A percentile compares a stretch with the other conserved stretches of the same genome.
These are phyloP conservation scores for Bertia moriformis DNA, from an alignment of 2,329 filamentous ascomycete species.

Conservation along the genomic window DNA sequence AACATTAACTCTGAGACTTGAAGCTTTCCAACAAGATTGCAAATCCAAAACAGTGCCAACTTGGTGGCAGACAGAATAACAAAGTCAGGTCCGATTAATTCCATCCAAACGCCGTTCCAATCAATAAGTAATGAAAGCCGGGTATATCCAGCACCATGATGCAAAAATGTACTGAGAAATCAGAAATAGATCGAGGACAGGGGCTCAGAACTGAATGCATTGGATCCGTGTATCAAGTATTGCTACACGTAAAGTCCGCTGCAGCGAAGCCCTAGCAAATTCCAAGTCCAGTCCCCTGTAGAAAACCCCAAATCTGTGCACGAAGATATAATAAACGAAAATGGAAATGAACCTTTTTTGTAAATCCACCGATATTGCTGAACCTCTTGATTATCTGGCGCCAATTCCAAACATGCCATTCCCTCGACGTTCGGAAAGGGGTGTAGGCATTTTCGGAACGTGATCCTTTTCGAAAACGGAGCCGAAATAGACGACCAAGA, in stretches of 20 bases:
- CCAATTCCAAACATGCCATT: conserved; percentile 27
- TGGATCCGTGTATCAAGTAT: no score
- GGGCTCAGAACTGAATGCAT: background rate
- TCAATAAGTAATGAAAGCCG: conserved; percentile 19
- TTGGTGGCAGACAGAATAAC: no score
- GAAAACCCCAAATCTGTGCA: no score
- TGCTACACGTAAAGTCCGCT: no score
- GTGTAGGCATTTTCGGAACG: conserved; percentile 19
- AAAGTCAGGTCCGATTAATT: no score
- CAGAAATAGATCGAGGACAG: conserved; percentile 6
- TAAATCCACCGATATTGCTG: no score
- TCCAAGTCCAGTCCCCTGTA: no score
- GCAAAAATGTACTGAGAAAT: conserved; percentile 20
- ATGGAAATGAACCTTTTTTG: no score
- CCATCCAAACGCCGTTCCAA: conserved; percentile 6
- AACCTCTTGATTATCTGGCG: conserved; percentile 18
- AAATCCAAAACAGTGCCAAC: background rate
- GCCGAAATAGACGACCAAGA: conserved; percentile 4
- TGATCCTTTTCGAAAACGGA: conserved; percentile 18
- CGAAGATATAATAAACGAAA: no score
- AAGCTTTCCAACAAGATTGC: background rate
- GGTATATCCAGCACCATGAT: conserved; percentile 31
- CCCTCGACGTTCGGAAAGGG: conserved; percentile 20
- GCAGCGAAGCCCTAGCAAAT: no score
- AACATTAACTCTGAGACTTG: background rate